Conservation (phyloP, 495 filamentous ascomycete genomes). For the Hapsidospora chrysogenum region DNA sequence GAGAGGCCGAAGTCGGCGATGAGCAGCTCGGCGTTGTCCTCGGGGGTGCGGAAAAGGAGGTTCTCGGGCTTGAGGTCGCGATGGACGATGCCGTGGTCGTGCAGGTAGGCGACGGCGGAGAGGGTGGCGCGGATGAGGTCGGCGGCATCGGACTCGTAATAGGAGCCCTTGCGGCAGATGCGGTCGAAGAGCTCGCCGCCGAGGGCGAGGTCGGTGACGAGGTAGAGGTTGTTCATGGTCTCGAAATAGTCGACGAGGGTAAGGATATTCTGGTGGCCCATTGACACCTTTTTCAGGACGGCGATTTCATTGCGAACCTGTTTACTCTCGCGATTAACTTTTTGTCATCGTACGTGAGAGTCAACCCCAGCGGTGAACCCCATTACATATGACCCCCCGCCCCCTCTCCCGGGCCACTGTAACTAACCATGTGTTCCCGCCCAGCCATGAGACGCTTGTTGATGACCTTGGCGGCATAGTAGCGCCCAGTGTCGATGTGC, state of each 20-base stretch:
- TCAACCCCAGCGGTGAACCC: background rate
- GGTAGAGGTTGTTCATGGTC: conserved; percentile 97
- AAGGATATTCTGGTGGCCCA: conserved; percentile 96
- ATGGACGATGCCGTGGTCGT: conserved; percentile 97
- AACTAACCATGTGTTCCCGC: conserved; percentile 89
- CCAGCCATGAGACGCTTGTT: conserved; percentile 97
- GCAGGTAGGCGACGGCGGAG: conserved; percentile 93
- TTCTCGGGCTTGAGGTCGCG: conserved; percentile 68
- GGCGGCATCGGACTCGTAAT: conserved; percentile 94
- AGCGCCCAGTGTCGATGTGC: conserved; percentile 92
- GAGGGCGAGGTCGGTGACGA: conserved; percentile 91
- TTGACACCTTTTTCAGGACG: conserved; percentile 86
- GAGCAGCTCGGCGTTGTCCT: conserved; percentile 74
- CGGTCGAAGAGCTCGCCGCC: conserved; percentile 96
- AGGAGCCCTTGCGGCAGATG: conserved; percentile 94
- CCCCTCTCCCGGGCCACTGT: too few relatives aligned
- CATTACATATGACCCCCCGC: too few relatives aligned
- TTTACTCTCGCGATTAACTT: background rate
- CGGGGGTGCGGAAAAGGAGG: conserved; percentile 60
- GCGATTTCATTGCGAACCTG: conserved; percentile 97
- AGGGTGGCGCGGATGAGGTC: conserved; percentile 89
- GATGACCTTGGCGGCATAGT: conserved; percentile 98
- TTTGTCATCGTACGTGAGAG: conserved; percentile 1
- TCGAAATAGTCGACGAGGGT: conserved; percentile 98
- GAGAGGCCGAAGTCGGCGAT: conserved; percentile 94